phyloP scores from a whole-genome alignment of 1,284 basidiomycete genomes.

The Fomitopsis betulina region DNA sequence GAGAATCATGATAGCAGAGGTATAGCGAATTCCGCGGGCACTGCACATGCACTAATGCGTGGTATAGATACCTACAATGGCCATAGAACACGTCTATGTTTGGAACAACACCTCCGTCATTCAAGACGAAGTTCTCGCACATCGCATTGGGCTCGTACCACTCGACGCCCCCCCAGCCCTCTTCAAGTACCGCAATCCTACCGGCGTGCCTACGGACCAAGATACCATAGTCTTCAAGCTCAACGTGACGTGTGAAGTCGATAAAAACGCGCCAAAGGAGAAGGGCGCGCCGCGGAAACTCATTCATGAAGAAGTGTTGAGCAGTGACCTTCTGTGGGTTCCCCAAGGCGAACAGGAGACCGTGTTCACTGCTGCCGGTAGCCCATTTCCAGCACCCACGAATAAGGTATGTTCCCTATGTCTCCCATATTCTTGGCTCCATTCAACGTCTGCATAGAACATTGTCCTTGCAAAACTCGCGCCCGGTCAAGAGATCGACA shows the following conservation, averaged over 20 bases:
- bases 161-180: constrained; percentile 81
- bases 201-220: constrained; percentile 68
- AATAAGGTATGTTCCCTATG: constrained; percentile 36
- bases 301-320: constrained; percentile 49
- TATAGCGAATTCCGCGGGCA: constrained; percentile 23
- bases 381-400: constrained; percentile 58
- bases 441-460: constrained; percentile 34
- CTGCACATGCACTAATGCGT: neutral
- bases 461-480: constrained; percentile 94
- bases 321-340: constrained; percentile 78
- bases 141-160: constrained; percentile 88
- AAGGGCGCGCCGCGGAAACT: constrained; percentile 11
- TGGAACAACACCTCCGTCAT: constrained; percentile 97
- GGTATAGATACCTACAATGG: constrained; percentile 81
- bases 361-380: constrained; percentile 40
- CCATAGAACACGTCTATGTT: constrained; percentile 92
- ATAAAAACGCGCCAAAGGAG: constrained; percentile 33
- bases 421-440: neutral
- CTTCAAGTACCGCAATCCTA: constrained; percentile 32
- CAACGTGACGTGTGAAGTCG: constrained; percentile 61
- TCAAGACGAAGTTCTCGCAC: constrained; percentile 91
- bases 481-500: constrained; percentile 81
- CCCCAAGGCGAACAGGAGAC: constrained; percentile 82
- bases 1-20: constrained; percentile 92
- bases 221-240: constrained; percentile 85